Percentiles rank a stretch among this genome's conserved stretches.
Conservation (phyloP, 257 asterid species). For the Agastache rugosa region DNA sequence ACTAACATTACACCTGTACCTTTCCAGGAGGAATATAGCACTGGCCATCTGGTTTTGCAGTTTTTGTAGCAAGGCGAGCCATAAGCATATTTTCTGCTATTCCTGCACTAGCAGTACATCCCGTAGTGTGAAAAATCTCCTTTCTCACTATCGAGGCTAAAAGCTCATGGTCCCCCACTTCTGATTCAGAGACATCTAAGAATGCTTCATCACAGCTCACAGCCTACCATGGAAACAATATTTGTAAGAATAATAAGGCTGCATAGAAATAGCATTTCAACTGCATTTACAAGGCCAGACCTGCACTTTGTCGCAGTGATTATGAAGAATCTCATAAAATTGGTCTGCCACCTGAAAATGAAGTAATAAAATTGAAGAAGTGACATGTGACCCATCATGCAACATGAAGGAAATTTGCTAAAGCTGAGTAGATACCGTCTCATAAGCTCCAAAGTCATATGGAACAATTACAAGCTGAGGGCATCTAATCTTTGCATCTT, state of each 20-base stretch:
- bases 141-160: slow-evolving; percentile 76
- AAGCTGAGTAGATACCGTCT: slow-evolving; percentile 61
- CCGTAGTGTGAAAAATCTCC: slow-evolving; percentile 70
- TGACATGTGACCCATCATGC: slow-evolving; percentile 19
- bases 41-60: slow-evolving; percentile 94
- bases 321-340: slow-evolving; percentile 86
- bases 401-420: slow-evolving; percentile 24
- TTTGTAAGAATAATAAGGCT: slow-evolving; percentile 33
- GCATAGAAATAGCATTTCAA: slow-evolving; percentile 18
- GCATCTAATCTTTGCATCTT: slow-evolving; percentile 90
- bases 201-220: slow-evolving; percentile 99
- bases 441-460: slow-evolving; percentile 94
- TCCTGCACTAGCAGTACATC: slow-evolving; percentile 97
- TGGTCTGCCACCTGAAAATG: slow-evolving; percentile 89
- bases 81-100: slow-evolving; percentile 93
- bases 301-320: slow-evolving; percentile 91
- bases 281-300: slow-evolving; percentile 46
- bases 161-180: slow-evolving; percentile 67
- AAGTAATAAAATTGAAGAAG: slow-evolving; percentile 20
- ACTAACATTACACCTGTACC: slow-evolving; percentile 42
- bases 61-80: slow-evolving; percentile 95
- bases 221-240: slow-evolving; percentile 61
- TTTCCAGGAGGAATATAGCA: slow-evolving; percentile 75
- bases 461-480: slow-evolving; percentile 91
- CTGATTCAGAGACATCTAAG: slow-evolving; percentile 77